Percentiles rank a stretch among this genome's conserved stretches.
Conservation (phyloP, 805 yeast genomes). For the Wickerhamiella occidentalis region DNA sequence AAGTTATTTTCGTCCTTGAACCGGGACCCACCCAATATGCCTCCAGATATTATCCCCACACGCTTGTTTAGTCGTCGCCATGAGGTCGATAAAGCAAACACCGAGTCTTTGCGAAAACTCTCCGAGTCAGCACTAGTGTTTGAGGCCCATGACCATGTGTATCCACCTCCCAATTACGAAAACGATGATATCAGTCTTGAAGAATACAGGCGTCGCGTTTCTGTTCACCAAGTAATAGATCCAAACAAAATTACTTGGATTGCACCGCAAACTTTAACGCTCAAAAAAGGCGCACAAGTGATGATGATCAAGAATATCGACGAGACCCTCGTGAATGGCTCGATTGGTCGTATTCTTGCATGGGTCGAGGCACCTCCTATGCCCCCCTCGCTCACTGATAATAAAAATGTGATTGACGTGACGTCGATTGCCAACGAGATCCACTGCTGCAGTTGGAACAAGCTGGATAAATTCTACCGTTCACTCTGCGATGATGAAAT, state of each 20-base stretch:
- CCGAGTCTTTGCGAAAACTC: slow-evolving; percentile 37
- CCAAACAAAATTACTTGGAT: slow-evolving; percentile 41
- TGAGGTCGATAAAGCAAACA: slow-evolving; percentile 74
- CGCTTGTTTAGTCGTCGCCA: slow-evolving; percentile 75
- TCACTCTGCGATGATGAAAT: background rate
- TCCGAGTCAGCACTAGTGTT: slow-evolving; percentile 37
- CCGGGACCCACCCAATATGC: slow-evolving; percentile 39
- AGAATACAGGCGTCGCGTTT: slow-evolving; percentile 2
- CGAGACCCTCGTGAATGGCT: slow-evolving; percentile 73
- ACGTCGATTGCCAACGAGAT: background rate
- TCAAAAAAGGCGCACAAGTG: slow-evolving; percentile 85
- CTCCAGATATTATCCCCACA: slow-evolving; percentile 77
- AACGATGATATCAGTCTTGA: slow-evolving; percentile 7
- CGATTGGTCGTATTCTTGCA: slow-evolving; percentile 64
- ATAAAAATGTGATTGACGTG: background rate
- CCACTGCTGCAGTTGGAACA: background rate
- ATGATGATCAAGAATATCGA: slow-evolving; percentile 82
- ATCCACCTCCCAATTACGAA: background rate
- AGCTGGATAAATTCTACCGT: background rate
- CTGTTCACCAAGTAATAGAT: too few relatives aligned
- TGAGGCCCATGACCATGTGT: slow-evolving; percentile 35
- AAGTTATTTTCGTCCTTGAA: slow-evolving; percentile 39
- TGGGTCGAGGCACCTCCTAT: slow-evolving; percentile 32
- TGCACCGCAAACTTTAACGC: slow-evolving; percentile 50
- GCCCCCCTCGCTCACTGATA: slow-evolving; percentile 8